A percentile compares a stretch with the other conserved stretches of the same genome.
These are phyloP conservation scores for Centrapalus pauciflorus DNA, from an alignment of 129 eudicot genomes.

Conservation along the genomic window DNA sequence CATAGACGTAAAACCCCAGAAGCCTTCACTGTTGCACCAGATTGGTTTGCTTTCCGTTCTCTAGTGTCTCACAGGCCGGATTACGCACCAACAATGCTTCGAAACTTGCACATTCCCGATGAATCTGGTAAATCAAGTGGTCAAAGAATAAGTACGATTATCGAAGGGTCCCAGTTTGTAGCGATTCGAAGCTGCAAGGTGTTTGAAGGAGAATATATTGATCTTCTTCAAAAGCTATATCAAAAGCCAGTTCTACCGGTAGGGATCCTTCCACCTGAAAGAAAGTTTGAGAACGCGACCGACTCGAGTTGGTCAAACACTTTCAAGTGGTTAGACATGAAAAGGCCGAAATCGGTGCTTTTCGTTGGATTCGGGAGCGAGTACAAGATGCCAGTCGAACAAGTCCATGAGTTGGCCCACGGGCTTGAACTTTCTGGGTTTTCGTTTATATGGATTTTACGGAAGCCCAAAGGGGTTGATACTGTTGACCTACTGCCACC, in stretches of 20 bases:
- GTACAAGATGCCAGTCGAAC: conserved; percentile 41
- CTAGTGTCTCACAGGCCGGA: conserved; percentile 31
- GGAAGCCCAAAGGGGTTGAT: conserved; percentile 43
- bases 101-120: conserved; percentile 22
- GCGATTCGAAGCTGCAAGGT: conserved; percentile 43
- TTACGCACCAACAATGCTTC: conserved; percentile 28
- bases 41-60: conserved; percentile 39
- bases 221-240: conserved; percentile 31
- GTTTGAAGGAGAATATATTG: conserved; percentile 49
- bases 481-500: conserved; percentile 24
- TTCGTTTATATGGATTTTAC: conserved; percentile 45
- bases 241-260: conserved; percentile 42
- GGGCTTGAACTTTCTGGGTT: conserved; percentile 44
- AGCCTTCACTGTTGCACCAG: conserved; percentile 25
- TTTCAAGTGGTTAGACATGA: conserved; percentile 47
- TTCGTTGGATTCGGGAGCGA: conserved; percentile 63
- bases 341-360: conserved; percentile 33
- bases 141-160: conserved; percentile 32
- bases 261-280: conserved; percentile 48
- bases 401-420: conserved; percentile 48
- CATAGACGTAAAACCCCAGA: conserved; percentile 25
- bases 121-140: conserved; percentile 38
- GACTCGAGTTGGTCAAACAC: conserved; percentile 27
- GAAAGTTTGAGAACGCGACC: background rate
- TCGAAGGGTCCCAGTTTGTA: conserved; percentile 32